Percentiles rank a stretch among this genome's conserved stretches.
Conservation (phyloP, 2,329 filamentous ascomycete species). For the Plenodomus biglobosus region DNA sequence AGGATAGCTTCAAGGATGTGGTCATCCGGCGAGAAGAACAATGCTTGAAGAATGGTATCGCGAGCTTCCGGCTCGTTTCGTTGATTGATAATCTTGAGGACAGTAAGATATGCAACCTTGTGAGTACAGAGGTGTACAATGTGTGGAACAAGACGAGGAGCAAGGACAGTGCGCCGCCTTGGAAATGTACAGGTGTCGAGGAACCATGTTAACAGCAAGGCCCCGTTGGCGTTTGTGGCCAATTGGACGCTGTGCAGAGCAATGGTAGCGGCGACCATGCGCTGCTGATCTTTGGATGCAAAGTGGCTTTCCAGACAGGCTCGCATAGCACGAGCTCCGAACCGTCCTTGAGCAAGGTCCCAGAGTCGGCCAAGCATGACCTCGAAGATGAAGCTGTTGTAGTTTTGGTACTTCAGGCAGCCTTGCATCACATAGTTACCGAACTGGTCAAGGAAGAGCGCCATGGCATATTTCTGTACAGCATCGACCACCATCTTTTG, state of each 20-base stretch:
- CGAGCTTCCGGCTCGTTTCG: conserved; percentile 90
- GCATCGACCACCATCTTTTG: conserved; percentile 83
- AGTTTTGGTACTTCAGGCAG: conserved; percentile 86
- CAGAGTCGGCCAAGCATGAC: conserved; percentile 93
- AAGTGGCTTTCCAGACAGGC: conserved; percentile 96
- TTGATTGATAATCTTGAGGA: conserved; percentile 98
- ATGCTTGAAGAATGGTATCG: conserved; percentile 82
- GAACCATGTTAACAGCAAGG: conserved; percentile 94
- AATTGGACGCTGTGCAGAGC: conserved; percentile 96
- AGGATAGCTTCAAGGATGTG: conserved; percentile 87
- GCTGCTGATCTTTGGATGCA: conserved; percentile 90
- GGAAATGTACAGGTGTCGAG: conserved; percentile 97
- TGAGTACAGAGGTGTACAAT: conserved; percentile 95
- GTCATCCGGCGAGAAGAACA: conserved; percentile 90
- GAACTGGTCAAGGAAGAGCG: conserved; percentile 94
- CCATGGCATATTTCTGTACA: conserved; percentile 81
- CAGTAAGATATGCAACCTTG: conserved; percentile 96
- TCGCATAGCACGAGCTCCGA: conserved; percentile 92
- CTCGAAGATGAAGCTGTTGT: conserved; percentile 97
- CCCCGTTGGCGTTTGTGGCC: conserved; percentile 93
- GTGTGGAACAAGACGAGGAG: conserved; percentile 87
- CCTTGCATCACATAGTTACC: conserved; percentile 98
- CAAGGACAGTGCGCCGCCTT: conserved; percentile 83
- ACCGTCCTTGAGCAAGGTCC: conserved; percentile 90
- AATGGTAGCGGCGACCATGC: conserved; percentile 90